Base-by-base conservation (phyloP, 352 stramenopile species). In the Lagenidium giganteum region DNA sequence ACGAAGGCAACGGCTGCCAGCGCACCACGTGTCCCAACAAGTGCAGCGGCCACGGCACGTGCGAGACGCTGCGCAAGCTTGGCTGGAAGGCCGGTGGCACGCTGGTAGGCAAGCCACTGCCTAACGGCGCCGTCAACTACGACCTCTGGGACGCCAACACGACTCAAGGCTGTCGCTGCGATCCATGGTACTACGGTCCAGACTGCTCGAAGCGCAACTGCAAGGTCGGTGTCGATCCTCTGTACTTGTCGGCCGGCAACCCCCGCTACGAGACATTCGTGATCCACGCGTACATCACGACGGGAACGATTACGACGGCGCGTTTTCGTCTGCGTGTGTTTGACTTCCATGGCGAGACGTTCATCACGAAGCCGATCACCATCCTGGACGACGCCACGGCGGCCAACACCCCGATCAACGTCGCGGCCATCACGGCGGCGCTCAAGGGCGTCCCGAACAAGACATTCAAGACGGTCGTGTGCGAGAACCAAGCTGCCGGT, bases 141-240 rank as follows among this genome's bases (percentile, higher is more conserved):
- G 72, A 87, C 41, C 52, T 86, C 11, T 97, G 87, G 87, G 89
- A 97, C 39, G 67, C 57, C 21, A 67, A 91, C 50, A 54, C 69
- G 14, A 88, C 64, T 3, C 87, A 95, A 35, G 83, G 83, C 17
- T 97, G 90, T 50, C 85, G 75, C 8, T 97, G 90, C 55, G 84
- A 97, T 23, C 68, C 79, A 25, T 89, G 86, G 57, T 97, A 85
- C 58, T 64, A 54, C 16, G 91, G 92, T 1, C 49, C 92, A 0
- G 86, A 95, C 49, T 98, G 91, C 63, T 63, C 32, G 18, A 53
- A 68, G 23, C 72, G 70, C 14, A 67, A 44, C 9, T 90, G 78
- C 57, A 87, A 87, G 27, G 63, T 86, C 32, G 78, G 78, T 3
- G 61, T 87, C 2, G 78, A 90, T 28, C 78, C 78, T 20, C 62